Base-by-base conservation (phyloP, 805 yeast genomes). In the Yarrowia deformans region DNA sequence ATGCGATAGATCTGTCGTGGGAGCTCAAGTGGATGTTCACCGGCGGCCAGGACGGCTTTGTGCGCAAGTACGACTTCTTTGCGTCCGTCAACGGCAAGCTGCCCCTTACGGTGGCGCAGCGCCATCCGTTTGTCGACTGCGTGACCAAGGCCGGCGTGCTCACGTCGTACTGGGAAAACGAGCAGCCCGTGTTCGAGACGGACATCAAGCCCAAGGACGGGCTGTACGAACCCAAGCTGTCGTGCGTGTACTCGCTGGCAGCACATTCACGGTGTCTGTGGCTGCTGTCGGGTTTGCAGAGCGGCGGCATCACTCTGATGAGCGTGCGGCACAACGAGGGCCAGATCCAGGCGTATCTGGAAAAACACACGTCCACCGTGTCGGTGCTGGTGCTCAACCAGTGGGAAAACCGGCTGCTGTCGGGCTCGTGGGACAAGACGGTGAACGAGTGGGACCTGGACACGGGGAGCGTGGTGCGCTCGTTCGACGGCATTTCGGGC, bases 41-140 rank as follows among this genome's bases (percentile, higher is more conserved):
- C 0, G 99, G 99, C 23, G 98, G 98, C 10, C 94, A 90, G 72
- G 99, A 95, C 78, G 99, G 99, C 5, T 91, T 88, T 74, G 90
- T 95, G 42, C 82, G 99, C 60, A 93, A 90, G 76, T 95, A 89
- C 79, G 97, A 95, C 78, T 89, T 95, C 71, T 84, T 88, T 48
- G 89, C 89, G 42, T 90, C 97, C 0, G 84, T 95, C 32, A 93
- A 90, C 74, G 98, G 98, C 18, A 90, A 90, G 73, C 82, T 89
- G 8, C 94, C 95, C 6, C 81, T 95, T 67, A 94, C 98, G 0
- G 90, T 93, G 70, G 92, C 97, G 2, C 99, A 95, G 77, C 87
- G 87, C 74, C 98, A 95, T 77, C 90, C 91, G 61, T 82, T 93
- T 63, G 92, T 92, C 32, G 99, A 95, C 76, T 85, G 95, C 0